phyloP scores from a whole-genome alignment of 2,329 filamentous ascomycete species.

The Rhexocercosporidium sp. region DNA sequence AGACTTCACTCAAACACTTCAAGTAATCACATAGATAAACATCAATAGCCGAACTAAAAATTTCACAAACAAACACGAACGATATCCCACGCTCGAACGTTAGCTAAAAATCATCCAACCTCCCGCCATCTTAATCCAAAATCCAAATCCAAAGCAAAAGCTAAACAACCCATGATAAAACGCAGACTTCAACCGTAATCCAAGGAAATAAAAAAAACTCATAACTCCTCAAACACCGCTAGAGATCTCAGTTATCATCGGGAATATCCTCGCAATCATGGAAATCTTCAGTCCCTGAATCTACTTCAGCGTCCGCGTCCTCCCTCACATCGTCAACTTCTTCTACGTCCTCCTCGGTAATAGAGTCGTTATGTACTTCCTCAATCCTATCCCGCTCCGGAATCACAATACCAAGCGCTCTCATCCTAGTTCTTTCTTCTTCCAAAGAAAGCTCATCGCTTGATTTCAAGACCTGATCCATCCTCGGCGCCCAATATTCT shows the following conservation, averaged over 20 bases:
- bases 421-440: constrained; percentile 4
- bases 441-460: background rate
- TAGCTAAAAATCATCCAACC: too few relatives aligned
- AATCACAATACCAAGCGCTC: background rate
- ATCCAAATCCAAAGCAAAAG: background rate
- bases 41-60: too few relatives aligned
- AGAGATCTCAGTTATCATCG: background rate
- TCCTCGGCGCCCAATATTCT: background rate
- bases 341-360: background rate
- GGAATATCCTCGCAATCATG: background rate
- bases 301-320: background rate
- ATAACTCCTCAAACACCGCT: background rate
- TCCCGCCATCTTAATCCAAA: background rate
- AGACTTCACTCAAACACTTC: too few relatives aligned
- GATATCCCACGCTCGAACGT: too few relatives aligned
- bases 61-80: too few relatives aligned
- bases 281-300: background rate
- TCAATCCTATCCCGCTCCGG: background rate
- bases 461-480: background rate
- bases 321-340: background rate
- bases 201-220: background rate
- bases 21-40: too few relatives aligned
- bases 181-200: background rate
- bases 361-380: background rate
- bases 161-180: background rate